A percentile compares a stretch with the other conserved stretches of the same genome.
These are phyloP conservation scores for Clausena lansium DNA, from an alignment of 345 rosid species.

Conservation along the genomic window DNA sequence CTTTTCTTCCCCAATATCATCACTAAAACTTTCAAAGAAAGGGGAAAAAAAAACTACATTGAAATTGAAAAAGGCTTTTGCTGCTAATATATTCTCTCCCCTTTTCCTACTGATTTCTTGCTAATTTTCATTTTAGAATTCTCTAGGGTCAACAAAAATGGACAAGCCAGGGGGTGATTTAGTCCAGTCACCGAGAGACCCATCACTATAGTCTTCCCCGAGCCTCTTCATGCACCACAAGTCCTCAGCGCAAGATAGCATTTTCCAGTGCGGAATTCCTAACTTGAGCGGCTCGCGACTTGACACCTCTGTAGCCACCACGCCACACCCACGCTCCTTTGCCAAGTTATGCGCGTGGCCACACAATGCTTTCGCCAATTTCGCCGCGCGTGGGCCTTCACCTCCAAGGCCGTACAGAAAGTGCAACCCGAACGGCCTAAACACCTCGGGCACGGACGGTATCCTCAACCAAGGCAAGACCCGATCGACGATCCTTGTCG, in stretches of 20 bases:
- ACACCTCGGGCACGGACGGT: slow-evolving; percentile 86
- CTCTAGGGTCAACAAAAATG: slow-evolving; percentile 97
- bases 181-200: slow-evolving; percentile 82
- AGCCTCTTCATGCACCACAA: slow-evolving; percentile 92
- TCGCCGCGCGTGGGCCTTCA: slow-evolving; percentile 68
- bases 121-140: slow-evolving; percentile 33
- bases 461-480: slow-evolving; percentile 69
- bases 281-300: slow-evolving; percentile 57
- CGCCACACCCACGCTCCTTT: slow-evolving; percentile 56
- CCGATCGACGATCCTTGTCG: slow-evolving; percentile 62
- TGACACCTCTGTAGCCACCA: slow-evolving; percentile 84
- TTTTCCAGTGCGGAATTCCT: slow-evolving; percentile 84
- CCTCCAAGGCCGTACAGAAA: slow-evolving; percentile 94
- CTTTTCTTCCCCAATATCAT: slow-evolving; percentile 4
- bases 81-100: too few relatives aligned
- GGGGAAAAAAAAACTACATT: neutral
- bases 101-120: neutral
- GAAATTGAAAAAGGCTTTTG: neutral
- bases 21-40: neutral
- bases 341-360: slow-evolving; percentile 87
- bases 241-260: slow-evolving; percentile 75
- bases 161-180: slow-evolving; percentile 80
- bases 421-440: slow-evolving; percentile 73
- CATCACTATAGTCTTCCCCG: slow-evolving; percentile 77
- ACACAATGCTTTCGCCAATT: slow-evolving; percentile 63